Percentiles rank a stretch among this genome's conserved stretches.
Evolutionary conservation across 805 yeast genomes (phyloP).

Genomic region (Kodamaea sagamina): DNA sequence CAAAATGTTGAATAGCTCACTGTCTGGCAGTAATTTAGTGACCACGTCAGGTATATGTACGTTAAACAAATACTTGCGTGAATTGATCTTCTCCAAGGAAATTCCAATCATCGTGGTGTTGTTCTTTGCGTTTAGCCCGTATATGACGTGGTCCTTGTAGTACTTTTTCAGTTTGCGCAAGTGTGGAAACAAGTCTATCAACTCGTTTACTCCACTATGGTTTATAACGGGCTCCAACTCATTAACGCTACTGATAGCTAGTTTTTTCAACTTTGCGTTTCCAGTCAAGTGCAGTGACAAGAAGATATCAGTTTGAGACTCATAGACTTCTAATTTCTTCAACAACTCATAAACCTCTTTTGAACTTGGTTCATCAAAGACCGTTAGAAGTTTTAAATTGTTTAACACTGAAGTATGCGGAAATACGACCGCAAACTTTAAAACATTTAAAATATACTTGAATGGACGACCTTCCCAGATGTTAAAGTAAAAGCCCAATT

Average conservation of each 20-base stretch:
- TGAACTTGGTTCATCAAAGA: constrained; percentile 5
- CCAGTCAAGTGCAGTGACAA: constrained; percentile 33
- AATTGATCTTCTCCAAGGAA: constrained; percentile 39
- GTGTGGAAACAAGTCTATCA: constrained; percentile 34
- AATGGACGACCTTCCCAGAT: constrained; percentile 36
- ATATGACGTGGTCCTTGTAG: constrained; percentile 33
- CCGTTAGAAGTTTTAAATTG: constrained; percentile 6
- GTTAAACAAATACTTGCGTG: constrained; percentile 36
- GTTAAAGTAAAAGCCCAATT: constrained; percentile 27
- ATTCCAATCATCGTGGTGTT: constrained; percentile 26
- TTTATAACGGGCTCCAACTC: constrained; percentile 19
- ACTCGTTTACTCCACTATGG: not conserved
- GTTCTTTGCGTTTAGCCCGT: constrained; percentile 22
- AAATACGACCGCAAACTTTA: constrained; percentile 33
- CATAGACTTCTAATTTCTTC: constrained; percentile 24
- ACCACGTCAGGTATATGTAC: constrained; percentile 47
- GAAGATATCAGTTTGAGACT: constrained; percentile 26
- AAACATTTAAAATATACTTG: constrained; percentile 25
- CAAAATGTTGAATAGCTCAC: constrained; percentile 19
- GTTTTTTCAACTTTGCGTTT: constrained; percentile 14
- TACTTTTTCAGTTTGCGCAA: constrained; percentile 24
- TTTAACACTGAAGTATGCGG: constrained; percentile 26
- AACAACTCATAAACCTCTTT: constrained; percentile 20
- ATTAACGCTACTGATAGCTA: constrained; percentile 22
- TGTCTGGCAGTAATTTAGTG: constrained; percentile 34